A percentile compares a stretch with the other conserved stretches of the same genome.
Evolutionary conservation across 371 early-diverging fungal species (phyloP).

Genomic region (Rhizopus arrhizus): DNA sequence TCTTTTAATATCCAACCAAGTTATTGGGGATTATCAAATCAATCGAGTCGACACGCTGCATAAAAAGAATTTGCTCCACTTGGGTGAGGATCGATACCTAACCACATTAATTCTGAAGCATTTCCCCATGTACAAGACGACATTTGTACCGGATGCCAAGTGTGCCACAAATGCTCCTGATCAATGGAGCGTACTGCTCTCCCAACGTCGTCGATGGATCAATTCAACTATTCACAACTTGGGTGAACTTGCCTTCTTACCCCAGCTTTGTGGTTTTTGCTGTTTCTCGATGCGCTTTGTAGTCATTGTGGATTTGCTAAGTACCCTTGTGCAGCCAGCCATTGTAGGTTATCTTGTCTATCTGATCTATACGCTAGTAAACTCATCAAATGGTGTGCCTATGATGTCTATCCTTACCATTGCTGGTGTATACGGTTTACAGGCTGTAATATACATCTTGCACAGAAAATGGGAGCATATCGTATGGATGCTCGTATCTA

Average conservation of each 20-base stretch:
- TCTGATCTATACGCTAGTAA: slow-evolving; percentile 60
- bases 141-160: slow-evolving; percentile 91
- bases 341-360: slow-evolving; percentile 83
- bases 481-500: slow-evolving; percentile 82
- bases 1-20: slow-evolving; percentile 82
- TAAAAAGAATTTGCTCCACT: slow-evolving; percentile 95
- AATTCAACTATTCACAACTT: slow-evolving; percentile 95
- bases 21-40: slow-evolving; percentile 92
- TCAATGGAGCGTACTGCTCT: slow-evolving; percentile 85
- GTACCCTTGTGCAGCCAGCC: slow-evolving; percentile 85
- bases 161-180: slow-evolving; percentile 96
- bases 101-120: slow-evolving; percentile 97
- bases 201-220: slow-evolving; percentile 96
- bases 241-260: slow-evolving; percentile 82
- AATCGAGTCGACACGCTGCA: slow-evolving; percentile 95
- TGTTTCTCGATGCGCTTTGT: slow-evolving; percentile 96
- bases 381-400: slow-evolving; percentile 49
- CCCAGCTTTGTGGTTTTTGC: slow-evolving; percentile 89
- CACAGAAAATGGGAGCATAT: slow-evolving; percentile 76
- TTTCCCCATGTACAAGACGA: slow-evolving; percentile 89
- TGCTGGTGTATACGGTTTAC: slow-evolving; percentile 80
- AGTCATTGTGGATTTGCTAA: slow-evolving; percentile 85
- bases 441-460: slow-evolving; percentile 82
- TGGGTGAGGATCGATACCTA: slow-evolving; percentile 98
- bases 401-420: slow-evolving; percentile 66